Evolutionary conservation across 306 rosid species (phyloP), one percentile per base, ranked within the genome.

Genomic region (Medicago arabica): DNA sequence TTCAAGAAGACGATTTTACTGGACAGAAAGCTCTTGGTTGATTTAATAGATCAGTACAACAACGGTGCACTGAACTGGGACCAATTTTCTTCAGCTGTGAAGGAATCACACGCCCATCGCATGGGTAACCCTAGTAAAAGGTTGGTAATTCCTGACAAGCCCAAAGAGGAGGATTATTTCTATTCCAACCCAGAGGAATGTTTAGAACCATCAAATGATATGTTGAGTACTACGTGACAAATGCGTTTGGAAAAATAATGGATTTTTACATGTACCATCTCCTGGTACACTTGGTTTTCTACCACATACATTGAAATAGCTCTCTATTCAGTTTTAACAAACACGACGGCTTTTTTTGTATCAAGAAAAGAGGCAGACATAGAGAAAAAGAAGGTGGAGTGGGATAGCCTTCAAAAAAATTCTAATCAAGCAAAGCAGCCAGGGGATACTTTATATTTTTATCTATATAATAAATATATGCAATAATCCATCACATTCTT

Each of bases 101-200:
- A 89, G 86, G 82, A 82, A 76, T 78, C 92, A 69, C 99, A 95
- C 75, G 91, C 89, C 0, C 68, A 23, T 58, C 99, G 97, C 65
- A 92, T 91, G 97, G 99, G 99, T 12, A 86, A 69, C 68, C 93
- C 93, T 66, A 81, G 77, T 3, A 87, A 82, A 81, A 85, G 99
- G 85, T 66, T 88, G 75, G 84, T 84, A 64, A 89, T 90, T 76
- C 91, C 83, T 18, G 99, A 95, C 67, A 85, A 85, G 66, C 99
- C 99, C 21, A 95, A 95, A 82, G 99, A 95, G 66, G 99, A 95
- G 86, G 99, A 92, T 77, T 95, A 92, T 79, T 95, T 95, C 85
- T 88, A 92, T 72, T 83, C 97, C 82, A 95, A 95, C 76, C 99
- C 99, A 19, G 88, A 87, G 71, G 99, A 95, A 84, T 95, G 99